These are phyloP conservation scores for Incumbomyces lentus DNA, from an alignment of 2,329 filamentous ascomycete genomes.

Conservation along the genomic window DNA sequence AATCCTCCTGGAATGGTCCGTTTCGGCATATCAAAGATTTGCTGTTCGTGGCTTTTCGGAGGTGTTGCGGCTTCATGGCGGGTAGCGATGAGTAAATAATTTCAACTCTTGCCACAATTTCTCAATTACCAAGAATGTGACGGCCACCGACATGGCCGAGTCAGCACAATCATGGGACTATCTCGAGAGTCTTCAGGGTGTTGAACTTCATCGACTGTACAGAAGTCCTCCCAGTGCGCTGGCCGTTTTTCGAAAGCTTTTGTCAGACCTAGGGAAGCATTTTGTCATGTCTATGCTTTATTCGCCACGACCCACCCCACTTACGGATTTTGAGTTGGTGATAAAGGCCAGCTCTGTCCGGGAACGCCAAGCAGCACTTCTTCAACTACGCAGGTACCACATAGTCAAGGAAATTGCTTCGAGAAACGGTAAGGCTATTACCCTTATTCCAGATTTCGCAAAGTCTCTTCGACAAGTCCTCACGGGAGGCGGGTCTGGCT, in stretches of 20 bases:
- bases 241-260: conserved; percentile 93
- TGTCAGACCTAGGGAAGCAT: conserved; percentile 85
- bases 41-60: too few species aligned
- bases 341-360: conserved; percentile 59
- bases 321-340: conserved; percentile 78
- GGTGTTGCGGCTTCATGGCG: too few species aligned
- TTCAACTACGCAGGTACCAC: conserved; percentile 73
- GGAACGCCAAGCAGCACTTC: conserved; percentile 73
- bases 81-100: neutral
- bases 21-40: too few species aligned
- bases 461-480: conserved; percentile 75
- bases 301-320: conserved; percentile 66
- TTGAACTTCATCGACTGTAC: conserved; percentile 84
- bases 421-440: conserved; percentile 57
- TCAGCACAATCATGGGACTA: conserved; percentile 64
- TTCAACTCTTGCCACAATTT: neutral
- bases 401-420: conserved; percentile 60
- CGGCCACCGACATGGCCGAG: conserved; percentile 4
- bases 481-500: conserved; percentile 68
- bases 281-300: conserved; percentile 95
- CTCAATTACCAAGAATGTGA: neutral
- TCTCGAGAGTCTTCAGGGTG: conserved; percentile 80
- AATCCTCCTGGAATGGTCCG: too few species aligned
- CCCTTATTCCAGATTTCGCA: conserved; percentile 71
- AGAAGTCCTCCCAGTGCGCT: conserved; percentile 91